These are phyloP conservation scores for Piloderma croceum DNA, from an alignment of 768 basidiomycete genomes.

Conservation along the genomic window DNA sequence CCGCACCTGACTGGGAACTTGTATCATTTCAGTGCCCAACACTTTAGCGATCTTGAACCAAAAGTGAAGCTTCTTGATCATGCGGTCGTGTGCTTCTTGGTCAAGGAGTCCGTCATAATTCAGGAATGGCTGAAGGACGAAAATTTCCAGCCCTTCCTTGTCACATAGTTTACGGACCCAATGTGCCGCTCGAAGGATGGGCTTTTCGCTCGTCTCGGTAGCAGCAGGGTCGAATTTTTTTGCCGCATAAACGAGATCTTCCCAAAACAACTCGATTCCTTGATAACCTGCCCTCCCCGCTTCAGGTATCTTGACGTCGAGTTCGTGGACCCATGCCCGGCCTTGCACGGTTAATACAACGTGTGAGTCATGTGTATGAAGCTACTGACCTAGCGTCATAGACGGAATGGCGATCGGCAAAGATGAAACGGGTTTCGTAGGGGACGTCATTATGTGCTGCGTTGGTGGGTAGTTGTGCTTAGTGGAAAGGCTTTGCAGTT, in stretches of 20 bases:
- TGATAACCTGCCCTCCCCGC: slow-evolving; percentile 3
- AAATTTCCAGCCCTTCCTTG: neutral
- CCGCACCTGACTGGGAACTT: slow-evolving; percentile 6
- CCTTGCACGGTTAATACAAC: too few species aligned
- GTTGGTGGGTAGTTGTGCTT: too few species aligned
- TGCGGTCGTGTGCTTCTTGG: neutral
- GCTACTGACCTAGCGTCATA: too few species aligned
- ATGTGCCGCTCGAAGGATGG: slow-evolving; percentile 2
- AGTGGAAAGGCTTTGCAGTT: too few species aligned
- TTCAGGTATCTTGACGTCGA: slow-evolving; percentile 4
- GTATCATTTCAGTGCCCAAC: slow-evolving; percentile 5
- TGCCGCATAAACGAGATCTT: slow-evolving; percentile 4
- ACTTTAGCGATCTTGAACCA: slow-evolving; percentile 7
- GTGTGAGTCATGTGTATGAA: too few species aligned
- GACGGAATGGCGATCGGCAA: too few species aligned
- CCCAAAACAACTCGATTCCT: slow-evolving; percentile 7
- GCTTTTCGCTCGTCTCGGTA: slow-evolving; percentile 1
- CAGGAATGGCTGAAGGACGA: slow-evolving; percentile 4
- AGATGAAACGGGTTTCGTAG: too few species aligned
- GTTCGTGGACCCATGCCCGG: slow-evolving; percentile 5
- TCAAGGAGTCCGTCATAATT: slow-evolving; percentile 5
- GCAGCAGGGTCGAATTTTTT: slow-evolving; percentile 1
- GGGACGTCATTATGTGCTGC: too few species aligned
- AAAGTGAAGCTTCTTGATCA: slow-evolving; percentile 1
- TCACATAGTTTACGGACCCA: slow-evolving; percentile 1